These are phyloP conservation scores for Fusarium neocosmosporiellum DNA, from an alignment of 2,329 filamentous ascomycete genomes.

Conservation along the genomic window DNA sequence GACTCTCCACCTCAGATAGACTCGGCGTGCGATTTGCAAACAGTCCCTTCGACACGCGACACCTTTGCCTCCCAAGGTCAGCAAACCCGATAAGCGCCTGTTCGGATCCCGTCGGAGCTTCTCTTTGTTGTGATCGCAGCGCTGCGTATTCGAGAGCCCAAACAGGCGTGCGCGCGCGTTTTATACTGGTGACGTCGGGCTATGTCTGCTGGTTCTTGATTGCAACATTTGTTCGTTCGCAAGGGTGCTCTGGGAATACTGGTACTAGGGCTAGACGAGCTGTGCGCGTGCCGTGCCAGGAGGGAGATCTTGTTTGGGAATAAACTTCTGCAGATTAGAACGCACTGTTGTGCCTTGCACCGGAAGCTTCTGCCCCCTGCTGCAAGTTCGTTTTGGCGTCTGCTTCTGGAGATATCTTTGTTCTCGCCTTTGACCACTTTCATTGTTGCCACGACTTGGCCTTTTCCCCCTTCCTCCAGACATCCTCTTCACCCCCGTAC, in stretches of 20 bases:
- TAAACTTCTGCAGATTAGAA: constrained; percentile 45
- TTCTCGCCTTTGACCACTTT: constrained; percentile 11
- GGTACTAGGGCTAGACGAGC: constrained; percentile 40
- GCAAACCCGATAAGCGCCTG: constrained; percentile 11
- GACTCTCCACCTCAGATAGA: background rate
- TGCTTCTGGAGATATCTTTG: constrained; percentile 17
- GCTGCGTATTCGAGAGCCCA: constrained; percentile 13
- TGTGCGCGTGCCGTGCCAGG: constrained; percentile 33
- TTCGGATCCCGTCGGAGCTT: constrained; percentile 4
- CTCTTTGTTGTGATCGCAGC: constrained; percentile 14
- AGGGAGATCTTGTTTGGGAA: constrained; percentile 42
- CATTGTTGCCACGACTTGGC: constrained; percentile 6
- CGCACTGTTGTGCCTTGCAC: constrained; percentile 36
- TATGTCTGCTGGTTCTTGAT: constrained; percentile 38
- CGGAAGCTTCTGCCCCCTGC: constrained; percentile 20
- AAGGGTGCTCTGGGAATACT: constrained; percentile 40
- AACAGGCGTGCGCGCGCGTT: constrained; percentile 11
- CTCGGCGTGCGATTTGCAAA: constrained; percentile 13
- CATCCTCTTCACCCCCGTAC: constrained; percentile 15
- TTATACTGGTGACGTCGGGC: constrained; percentile 31
- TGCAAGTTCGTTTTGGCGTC: constrained; percentile 18
- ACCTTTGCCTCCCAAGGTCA: background rate
- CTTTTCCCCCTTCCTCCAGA: constrained; percentile 20
- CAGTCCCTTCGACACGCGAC: constrained; percentile 15
- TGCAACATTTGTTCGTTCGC: constrained; percentile 14